Evolutionary conservation across 768 basidiomycete genomes (phyloP), one percentile per base, ranked within the genome.

Genomic region (Leccinum obscurum): DNA sequence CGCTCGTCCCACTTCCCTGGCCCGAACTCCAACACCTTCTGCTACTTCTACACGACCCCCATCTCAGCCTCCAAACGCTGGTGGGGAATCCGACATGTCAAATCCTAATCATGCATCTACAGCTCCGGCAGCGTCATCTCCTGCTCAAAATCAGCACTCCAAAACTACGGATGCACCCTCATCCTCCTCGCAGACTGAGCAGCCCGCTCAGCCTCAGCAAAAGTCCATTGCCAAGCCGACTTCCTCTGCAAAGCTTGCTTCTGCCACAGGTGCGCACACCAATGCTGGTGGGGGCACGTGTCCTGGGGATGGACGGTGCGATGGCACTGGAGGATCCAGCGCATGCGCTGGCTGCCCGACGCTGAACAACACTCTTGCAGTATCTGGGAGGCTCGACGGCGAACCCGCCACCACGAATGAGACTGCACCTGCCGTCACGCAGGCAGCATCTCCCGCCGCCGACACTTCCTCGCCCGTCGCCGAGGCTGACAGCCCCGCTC

Each of bases 301-400:
- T 76, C 97, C 97, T 4, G 97, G 97, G 59, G 97, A 98, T 77
- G 97, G 97, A 35, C 85, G 92, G 66, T 99, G 97, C 77, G 93
- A 99, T 77, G 97, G 97, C 65, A 95, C 93, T 13, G 97, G 97
- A 68, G 97, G 97, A 56, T 87, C 93, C 64, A 86, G 85, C 61
- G 89, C 92, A 63, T 99, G 97, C 75, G 85, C 89, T 64, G 97
- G 97, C 50, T 99, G 97, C 74, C 97, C 97, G 13, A 95, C 96
- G 34, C 94, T 87, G 78, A 99, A 98, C 80, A 99, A 99, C 71
- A 83, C 83, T 55, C 77, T 86, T 61, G 75, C 79, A 61, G 77
- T 80, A 51, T 75, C 78, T 57, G 73, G 78, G 59, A 75, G 78
- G 56, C 60, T 70, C 57, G 83, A 77, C 57, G 70, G 76, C 46